Conservation (phyloP, 2,329 filamentous ascomycete species). For the Gnomoniopsis smithogilvyi region DNA sequence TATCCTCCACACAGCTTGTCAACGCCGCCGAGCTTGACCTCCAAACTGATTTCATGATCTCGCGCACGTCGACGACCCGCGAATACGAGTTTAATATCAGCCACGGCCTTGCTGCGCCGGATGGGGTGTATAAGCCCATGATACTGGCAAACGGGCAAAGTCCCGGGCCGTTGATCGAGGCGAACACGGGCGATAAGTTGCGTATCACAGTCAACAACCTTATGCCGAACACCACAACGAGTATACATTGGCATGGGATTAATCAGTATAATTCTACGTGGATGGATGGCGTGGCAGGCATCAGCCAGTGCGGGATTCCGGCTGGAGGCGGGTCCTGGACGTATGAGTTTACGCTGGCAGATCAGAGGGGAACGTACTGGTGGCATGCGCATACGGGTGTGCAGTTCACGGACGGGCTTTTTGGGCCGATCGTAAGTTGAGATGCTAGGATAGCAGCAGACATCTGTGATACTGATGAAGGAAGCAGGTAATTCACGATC, state of each 20-base stretch:
- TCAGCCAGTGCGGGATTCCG: conserved; percentile 59
- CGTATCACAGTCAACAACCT: conserved; percentile 37
- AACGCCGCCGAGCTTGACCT: conserved; percentile 21
- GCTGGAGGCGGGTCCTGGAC: conserved; percentile 49
- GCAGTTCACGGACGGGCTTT: conserved; percentile 64
- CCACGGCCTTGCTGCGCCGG: conserved; percentile 29
- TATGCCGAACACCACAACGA: conserved; percentile 39
- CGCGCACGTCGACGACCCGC: conserved; percentile 19
- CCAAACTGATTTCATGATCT: conserved; percentile 23
- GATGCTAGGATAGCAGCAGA: background rate
- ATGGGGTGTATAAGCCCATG: conserved; percentile 35
- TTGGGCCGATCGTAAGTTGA: conserved; percentile 52
- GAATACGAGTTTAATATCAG: conserved; percentile 32
- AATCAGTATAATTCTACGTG: conserved; percentile 60
- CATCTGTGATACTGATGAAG: background rate
- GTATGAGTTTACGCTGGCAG: conserved; percentile 55
- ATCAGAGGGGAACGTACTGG: conserved; percentile 37
- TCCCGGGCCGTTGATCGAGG: conserved; percentile 42
- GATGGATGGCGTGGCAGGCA: conserved; percentile 63
- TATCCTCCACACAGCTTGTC: conserved; percentile 18
- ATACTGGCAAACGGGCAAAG: conserved; percentile 38
- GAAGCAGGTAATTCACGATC: conserved; percentile 32
- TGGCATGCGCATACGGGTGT: conserved; percentile 62
- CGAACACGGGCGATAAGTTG: conserved; percentile 39
- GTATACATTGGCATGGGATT: conserved; percentile 68